These are phyloP conservation scores for Colletotrichum shisoi DNA, from an alignment of 2,329 filamentous ascomycete genomes.

Conservation along the genomic window DNA sequence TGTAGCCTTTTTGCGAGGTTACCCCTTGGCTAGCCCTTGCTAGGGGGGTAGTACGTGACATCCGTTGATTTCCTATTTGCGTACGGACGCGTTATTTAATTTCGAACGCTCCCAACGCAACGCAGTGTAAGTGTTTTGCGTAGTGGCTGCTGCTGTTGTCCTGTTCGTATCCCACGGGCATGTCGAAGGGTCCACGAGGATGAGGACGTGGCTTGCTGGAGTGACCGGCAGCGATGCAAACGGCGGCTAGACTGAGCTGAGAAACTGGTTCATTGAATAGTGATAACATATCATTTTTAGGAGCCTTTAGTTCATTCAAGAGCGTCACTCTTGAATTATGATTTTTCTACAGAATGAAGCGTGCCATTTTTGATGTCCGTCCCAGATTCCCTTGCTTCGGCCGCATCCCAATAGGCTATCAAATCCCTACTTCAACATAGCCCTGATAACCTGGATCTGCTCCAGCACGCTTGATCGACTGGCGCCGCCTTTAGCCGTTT, in stretches of 20 bases:
- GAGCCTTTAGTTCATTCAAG: no score
- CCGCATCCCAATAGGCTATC: neutral
- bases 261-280: neutral
- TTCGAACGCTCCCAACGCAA: no score
- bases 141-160: conserved; percentile 26
- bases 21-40: no score
- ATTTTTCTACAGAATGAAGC: no score
- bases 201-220: conserved; percentile 24
- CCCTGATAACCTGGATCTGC: conserved; percentile 62
- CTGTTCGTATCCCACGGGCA: conserved; percentile 13
- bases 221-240: conserved; percentile 16
- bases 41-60: no score
- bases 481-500: no score
- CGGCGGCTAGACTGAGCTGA: neutral
- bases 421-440: conserved; percentile 46
- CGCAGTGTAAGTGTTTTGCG: conserved; percentile 21
- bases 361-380: no score
- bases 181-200: conserved; percentile 25
- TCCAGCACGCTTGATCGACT: conserved; percentile 41
- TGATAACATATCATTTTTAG: no score
- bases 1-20: no score
- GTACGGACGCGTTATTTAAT: no score
- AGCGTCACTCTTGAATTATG: no score
- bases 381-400: neutral
- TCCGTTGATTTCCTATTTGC: no score